Conservation (phyloP, 768 basidiomycete genomes). For the Leccinellum albellum region DNA sequence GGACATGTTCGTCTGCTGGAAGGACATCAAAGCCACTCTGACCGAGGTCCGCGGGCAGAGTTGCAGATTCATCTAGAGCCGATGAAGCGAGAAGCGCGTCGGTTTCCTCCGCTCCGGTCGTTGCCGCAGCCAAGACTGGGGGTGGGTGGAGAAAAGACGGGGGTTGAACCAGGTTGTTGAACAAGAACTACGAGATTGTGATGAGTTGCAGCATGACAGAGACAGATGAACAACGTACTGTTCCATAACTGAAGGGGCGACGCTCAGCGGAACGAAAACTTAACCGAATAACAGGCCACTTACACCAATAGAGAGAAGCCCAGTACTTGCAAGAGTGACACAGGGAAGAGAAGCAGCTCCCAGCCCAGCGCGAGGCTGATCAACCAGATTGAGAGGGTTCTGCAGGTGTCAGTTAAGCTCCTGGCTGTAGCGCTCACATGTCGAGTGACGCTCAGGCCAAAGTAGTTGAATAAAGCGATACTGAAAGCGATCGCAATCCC, state of each 20-base stretch:
- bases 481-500: slow-evolving; percentile 69
- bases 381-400: slow-evolving; percentile 95
- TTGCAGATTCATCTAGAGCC: slow-evolving; percentile 75
- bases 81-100: slow-evolving; percentile 43
- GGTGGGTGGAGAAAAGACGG: slow-evolving; percentile 59
- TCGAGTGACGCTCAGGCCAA: slow-evolving; percentile 87
- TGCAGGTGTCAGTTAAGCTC: slow-evolving; percentile 89
- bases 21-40: slow-evolving; percentile 81
- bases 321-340: slow-evolving; percentile 74
- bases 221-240: slow-evolving; percentile 43
- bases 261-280: slow-evolving; percentile 8
- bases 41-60: slow-evolving; percentile 76
- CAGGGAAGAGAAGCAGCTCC: slow-evolving; percentile 81
- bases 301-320: slow-evolving; percentile 90
- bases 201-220: slow-evolving; percentile 6
- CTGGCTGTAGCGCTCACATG: slow-evolving; percentile 92
- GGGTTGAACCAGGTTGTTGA: slow-evolving; percentile 74
- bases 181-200: slow-evolving; percentile 60
- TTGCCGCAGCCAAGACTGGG: slow-evolving; percentile 26
- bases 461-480: slow-evolving; percentile 84
- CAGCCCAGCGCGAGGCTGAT: slow-evolving; percentile 86
- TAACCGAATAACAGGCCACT: slow-evolving; percentile 33
- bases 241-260: slow-evolving; percentile 64
- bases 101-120: slow-evolving; percentile 53
- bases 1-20: slow-evolving; percentile 42